Conservation (phyloP, 2,329 filamentous ascomycete genomes). For the Pseudopyrenochaeta lycopersici region DNA sequence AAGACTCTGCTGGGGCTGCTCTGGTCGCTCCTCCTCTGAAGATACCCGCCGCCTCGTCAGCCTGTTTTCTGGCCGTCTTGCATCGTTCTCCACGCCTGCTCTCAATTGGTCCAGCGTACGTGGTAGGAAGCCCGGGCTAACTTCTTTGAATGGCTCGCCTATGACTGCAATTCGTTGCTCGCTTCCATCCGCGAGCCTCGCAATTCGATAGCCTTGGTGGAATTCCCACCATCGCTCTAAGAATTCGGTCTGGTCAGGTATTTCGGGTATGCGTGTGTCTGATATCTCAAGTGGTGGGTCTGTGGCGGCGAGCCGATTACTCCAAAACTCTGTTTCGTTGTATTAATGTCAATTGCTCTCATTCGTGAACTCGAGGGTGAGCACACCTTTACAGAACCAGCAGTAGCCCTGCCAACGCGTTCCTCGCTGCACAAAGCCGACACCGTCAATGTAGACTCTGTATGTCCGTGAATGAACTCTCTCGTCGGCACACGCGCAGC, state of each 20-base stretch:
- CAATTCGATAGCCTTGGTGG: constrained; percentile 56
- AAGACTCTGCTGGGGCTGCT: constrained; percentile 37
- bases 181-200: constrained; percentile 51
- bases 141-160: constrained; percentile 58
- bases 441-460: constrained; percentile 58
- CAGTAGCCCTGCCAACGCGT: constrained; percentile 62
- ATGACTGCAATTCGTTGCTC: constrained; percentile 56
- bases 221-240: constrained; percentile 60
- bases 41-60: constrained; percentile 29
- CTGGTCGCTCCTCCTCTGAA: constrained; percentile 32
- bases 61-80: constrained; percentile 39
- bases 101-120: constrained; percentile 57
- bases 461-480: constrained; percentile 55
- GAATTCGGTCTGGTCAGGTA: constrained; percentile 58
- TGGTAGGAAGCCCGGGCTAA: constrained; percentile 57
- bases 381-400: constrained; percentile 58
- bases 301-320: constrained; percentile 53
- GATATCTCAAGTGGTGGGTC: constrained; percentile 52
- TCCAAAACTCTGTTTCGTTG: constrained; percentile 56
- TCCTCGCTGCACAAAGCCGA: constrained; percentile 59
- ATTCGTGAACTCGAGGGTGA: not conserved
- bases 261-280: constrained; percentile 57
- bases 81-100: constrained; percentile 38
- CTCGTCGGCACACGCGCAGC: constrained; percentile 53
- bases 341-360: not conserved